Evolutionary conservation across 257 asterid species (phyloP), one percentile per base, ranked within the genome.

Genomic region (Parsonsia alboflavescens): DNA sequence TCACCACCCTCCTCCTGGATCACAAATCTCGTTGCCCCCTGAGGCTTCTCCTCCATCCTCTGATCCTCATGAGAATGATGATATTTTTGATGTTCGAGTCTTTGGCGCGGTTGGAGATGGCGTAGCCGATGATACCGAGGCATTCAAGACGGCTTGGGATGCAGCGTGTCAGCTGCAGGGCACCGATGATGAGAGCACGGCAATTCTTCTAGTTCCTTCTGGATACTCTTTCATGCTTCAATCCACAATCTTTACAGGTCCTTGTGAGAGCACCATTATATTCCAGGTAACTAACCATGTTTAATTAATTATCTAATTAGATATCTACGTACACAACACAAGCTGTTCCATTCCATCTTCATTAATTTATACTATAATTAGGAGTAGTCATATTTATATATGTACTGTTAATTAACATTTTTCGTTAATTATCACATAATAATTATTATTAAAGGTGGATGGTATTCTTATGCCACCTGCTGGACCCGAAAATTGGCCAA

Each of bases 201-300:
- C 84, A 9, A 66, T 77, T 45, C 80, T 88, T 9, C 82, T 85
- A 5, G 85, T 82, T 61, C 93, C 93, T 6, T 26, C 41, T 6
- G 87, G 84, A 39, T 82, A 76, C 26, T 70, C 78, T 64, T 88
- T 88, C 81, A 56, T 88, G 85, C 82, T 88, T 39, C 89, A 85
- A 7, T 86, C 93, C 33, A 84, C 91, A 28, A 82, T 86, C 2
- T 88, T 88, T 78, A 86, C 89, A 10, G 93, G 93, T 62, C 93
- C 93, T 42, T 88, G 93, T 80, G 79, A 77, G 75, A 49, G 15
- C 59, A 82, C 80, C 24, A 73, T 88, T 30, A 70, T 83, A 52
- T 84, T 88, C 69, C 86, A 85, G 91, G 93, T 88, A 42, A 42
- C 7, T 42, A 42, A 42, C 9, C 6, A 41, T 41, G 44, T 2